Base-by-base conservation (phyloP, 805 yeast species). In the Novakomyces olei region DNA sequence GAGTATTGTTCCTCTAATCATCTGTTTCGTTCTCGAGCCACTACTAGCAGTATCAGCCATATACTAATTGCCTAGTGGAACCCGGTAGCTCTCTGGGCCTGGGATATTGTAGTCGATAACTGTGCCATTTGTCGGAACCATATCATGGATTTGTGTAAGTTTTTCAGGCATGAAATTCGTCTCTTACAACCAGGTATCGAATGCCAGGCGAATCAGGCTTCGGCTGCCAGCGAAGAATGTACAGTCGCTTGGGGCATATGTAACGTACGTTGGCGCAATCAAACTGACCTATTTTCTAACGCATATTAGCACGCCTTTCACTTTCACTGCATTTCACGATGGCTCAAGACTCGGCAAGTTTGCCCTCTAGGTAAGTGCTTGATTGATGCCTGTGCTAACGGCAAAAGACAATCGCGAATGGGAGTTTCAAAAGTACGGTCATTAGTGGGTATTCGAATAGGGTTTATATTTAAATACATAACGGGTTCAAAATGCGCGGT, bases 71-170 rank as follows among this genome's bases (percentile, higher is more conserved):
- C 15, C 3, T 33, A 51, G 60, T 85, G 98, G 96, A 81, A 93
- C 9, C 96, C 96, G 0, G 98, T 88, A 31, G 96, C 96, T n/a
- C 80, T 88, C 50, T 88, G 99, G 99, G 80, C 95, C 1, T 88
- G 98, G 98, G 45, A 80, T 55, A 76, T 80, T 38, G 85, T 72
- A 23, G 85, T 80, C 35, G 98, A 91, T 41, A 80, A 79, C 35
- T 88, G 99, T 61, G 96, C 99, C 26, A 88, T 88, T 50, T 88
- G 99, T 63, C 67, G 96, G 50, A 88, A 85, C 54, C 95, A 85
- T 54, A 65, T 88, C 43, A 88, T 88, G 99, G 99, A 88, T 47
- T 88, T 88, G 12, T 88, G 98, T 51, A n/a, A n/a, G 77, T 10
- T 39, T 33, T 8, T 10, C 18, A 5, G 8, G n/a, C n/a, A n/a